A percentile compares a stretch with the other conserved stretches of the same genome.
Conservation (phyloP, 1,284 basidiomycete species). For the Phellinidium pouzarii region DNA sequence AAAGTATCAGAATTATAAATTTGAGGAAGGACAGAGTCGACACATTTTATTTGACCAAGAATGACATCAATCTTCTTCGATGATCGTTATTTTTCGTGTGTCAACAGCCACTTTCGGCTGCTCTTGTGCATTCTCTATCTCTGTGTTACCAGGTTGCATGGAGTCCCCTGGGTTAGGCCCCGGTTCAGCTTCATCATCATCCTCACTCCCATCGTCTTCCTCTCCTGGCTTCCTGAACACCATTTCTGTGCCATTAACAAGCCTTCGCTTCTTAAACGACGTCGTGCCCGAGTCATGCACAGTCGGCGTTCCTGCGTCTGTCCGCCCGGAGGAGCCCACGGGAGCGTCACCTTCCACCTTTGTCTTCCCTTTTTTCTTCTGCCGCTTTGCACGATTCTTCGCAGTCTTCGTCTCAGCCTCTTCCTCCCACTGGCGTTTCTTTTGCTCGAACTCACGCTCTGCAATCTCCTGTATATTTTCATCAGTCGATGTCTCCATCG, state of each 20-base stretch:
- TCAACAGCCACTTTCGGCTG: slow-evolving; percentile 17
- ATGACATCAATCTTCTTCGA: slow-evolving; percentile 23
- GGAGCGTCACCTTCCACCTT: slow-evolving; percentile 36
- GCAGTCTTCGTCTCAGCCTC: slow-evolving; percentile 80
- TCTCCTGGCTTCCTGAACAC: slow-evolving; percentile 36
- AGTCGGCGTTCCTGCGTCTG: slow-evolving; percentile 14
- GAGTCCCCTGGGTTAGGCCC: slow-evolving; percentile 13
- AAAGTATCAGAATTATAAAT: no score
- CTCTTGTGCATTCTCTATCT: slow-evolving; percentile 12
- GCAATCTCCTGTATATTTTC: slow-evolving; percentile 49
- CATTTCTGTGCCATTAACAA: slow-evolving; percentile 34
- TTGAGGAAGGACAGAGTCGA: no score
- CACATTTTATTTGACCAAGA: no score
- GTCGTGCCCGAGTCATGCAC: slow-evolving; percentile 23
- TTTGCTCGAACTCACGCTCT: slow-evolving; percentile 57
- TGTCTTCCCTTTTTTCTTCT: slow-evolving; percentile 78
- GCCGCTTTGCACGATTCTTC: slow-evolving; percentile 86
- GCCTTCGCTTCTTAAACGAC: slow-evolving; percentile 41
- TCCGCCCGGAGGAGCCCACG: slow-evolving; percentile 9
- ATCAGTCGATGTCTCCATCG: neutral
- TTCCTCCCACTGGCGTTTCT: slow-evolving; percentile 57
- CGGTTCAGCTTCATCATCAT: slow-evolving; percentile 14
- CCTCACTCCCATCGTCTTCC: slow-evolving; percentile 27
- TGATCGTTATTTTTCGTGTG: slow-evolving; percentile 22
- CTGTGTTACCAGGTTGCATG: neutral